phyloP scores from a whole-genome alignment of 108 stramenopile genomes.

The Nannochloropsis granulata region DNA sequence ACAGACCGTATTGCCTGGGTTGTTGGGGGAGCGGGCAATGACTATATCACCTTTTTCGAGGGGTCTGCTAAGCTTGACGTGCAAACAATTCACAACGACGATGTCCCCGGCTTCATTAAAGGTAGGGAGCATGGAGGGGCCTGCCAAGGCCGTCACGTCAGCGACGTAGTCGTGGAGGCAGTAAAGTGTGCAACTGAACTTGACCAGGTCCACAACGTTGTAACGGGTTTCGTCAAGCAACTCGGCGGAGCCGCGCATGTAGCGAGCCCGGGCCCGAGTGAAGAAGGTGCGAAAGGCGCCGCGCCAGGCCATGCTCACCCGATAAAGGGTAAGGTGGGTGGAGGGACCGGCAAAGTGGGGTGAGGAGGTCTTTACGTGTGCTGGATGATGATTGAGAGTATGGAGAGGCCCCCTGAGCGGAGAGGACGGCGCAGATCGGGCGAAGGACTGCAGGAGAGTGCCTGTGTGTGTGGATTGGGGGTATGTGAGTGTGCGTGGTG shows the following conservation, averaged over 20 bases:
- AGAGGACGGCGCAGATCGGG: too few relatives aligned
- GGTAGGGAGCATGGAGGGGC: slow-evolving; percentile 74
- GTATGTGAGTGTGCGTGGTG: too few relatives aligned
- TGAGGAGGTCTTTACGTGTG: too few relatives aligned
- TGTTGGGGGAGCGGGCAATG: slow-evolving; percentile 56
- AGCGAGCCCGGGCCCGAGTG: neutral
- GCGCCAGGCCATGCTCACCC: neutral
- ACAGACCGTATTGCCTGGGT: slow-evolving; percentile 63
- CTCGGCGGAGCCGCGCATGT: neutral
- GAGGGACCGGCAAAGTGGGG: too few relatives aligned
- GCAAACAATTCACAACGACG: slow-evolving; percentile 54
- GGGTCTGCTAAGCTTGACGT: slow-evolving; percentile 4
- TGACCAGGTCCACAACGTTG: neutral
- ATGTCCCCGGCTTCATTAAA: slow-evolving; percentile 50
- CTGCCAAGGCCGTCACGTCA: slow-evolving; percentile 11
- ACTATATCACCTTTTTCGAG: slow-evolving; percentile 51
- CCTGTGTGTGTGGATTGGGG: too few relatives aligned
- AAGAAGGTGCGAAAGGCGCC: neutral
- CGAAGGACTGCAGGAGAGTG: too few relatives aligned
- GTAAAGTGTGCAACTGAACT: neutral
- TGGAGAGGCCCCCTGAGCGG: too few relatives aligned
- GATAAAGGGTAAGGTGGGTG: too few relatives aligned
- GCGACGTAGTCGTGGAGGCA: neutral
- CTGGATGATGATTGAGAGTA: too few relatives aligned
- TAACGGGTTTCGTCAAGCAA: neutral